A percentile compares a stretch with the other conserved stretches of the same genome.
These are phyloP conservation scores for Plasmodium adleri DNA, from an alignment of 169 alveolate genomes.

Conservation along the genomic window DNA sequence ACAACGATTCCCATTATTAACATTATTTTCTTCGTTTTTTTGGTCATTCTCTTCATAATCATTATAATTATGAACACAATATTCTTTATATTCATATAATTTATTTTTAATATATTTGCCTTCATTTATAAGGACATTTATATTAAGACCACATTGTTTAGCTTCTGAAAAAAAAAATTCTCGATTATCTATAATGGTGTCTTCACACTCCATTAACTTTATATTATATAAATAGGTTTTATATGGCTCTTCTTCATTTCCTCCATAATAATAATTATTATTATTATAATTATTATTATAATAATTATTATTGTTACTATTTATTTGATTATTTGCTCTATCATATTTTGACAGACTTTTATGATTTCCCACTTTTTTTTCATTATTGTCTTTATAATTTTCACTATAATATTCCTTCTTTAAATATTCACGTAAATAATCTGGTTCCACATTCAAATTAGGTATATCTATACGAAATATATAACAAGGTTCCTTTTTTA, in stretches of 20 bases:
- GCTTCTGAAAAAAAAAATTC: slow-evolving; percentile 56
- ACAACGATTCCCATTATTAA: neutral
- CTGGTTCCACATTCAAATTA: slow-evolving; percentile 7
- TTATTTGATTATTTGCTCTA: neutral
- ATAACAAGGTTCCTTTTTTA: slow-evolving; percentile 10
- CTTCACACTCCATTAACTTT: slow-evolving; percentile 62
- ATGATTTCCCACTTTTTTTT: no score
- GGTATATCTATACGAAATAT: slow-evolving; percentile 41
- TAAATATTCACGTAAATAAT: slow-evolving; percentile 16
- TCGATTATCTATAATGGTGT: slow-evolving; percentile 17
- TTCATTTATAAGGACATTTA: slow-evolving; percentile 40
- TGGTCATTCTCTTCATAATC: neutral
- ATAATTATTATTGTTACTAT: neutral
- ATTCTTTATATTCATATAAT: slow-evolving; percentile 37
- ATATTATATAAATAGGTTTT: slow-evolving; percentile 47
- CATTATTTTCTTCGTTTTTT: neutral
- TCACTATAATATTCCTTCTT: slow-evolving; percentile 6
- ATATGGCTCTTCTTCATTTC: neutral
- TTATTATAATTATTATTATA: neutral
- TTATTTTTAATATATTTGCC: slow-evolving; percentile 30
- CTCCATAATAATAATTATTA: neutral
- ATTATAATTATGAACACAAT: slow-evolving; percentile 3
- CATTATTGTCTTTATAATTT: neutral
- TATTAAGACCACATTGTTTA: slow-evolving; percentile 4
- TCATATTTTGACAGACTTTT: neutral